Conservation (phyloP, 2,329 filamentous ascomycete species). For the Stemphylium lycopersici region DNA sequence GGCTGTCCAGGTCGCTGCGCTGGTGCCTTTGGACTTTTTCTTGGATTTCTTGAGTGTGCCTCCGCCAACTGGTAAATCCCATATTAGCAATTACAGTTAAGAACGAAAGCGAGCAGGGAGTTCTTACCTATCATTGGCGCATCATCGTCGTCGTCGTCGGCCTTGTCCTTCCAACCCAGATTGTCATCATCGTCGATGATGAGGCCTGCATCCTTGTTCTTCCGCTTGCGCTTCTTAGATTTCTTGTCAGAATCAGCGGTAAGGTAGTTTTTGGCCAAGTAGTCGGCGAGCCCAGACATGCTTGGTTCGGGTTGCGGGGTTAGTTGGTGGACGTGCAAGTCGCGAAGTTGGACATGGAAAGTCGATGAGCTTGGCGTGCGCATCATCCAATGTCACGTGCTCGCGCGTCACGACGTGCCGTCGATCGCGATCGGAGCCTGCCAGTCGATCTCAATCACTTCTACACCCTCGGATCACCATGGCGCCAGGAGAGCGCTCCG, state of each 20-base stretch:
- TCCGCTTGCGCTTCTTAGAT: conserved; percentile 60
- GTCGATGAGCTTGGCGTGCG: conserved; percentile 15
- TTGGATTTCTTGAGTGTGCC: conserved; percentile 58
- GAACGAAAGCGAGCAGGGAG: conserved; percentile 20
- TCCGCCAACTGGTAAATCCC: conserved; percentile 39
- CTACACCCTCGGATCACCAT: conserved; percentile 50
- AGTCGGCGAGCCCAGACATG: conserved; percentile 73
- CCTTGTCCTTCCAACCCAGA: conserved; percentile 57
- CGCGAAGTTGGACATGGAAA: conserved; percentile 8
- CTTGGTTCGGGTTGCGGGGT: conserved; percentile 13
- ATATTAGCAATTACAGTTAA: conserved; percentile 21
- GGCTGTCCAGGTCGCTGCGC: conserved; percentile 67
- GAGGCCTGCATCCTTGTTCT: conserved; percentile 51
- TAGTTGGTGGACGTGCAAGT: conserved; percentile 4
- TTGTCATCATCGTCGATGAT: conserved; percentile 61
- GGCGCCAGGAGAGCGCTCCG: conserved; percentile 64
- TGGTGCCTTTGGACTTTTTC: conserved; percentile 60
- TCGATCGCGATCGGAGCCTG: conserved; percentile 2
- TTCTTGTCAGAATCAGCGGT: conserved; percentile 65
- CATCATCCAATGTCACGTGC: conserved; percentile 7
- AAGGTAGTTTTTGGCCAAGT: conserved; percentile 91
- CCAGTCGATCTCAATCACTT: conserved; percentile 2
- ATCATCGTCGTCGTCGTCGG: conserved; percentile 63
- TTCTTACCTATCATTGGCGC: conserved; percentile 50
- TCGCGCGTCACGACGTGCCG: conserved; percentile 37